These are phyloP conservation scores for Zygotorulaspora mrakii DNA, from an alignment of 1,139 yeast species.

Conservation along the genomic window DNA sequence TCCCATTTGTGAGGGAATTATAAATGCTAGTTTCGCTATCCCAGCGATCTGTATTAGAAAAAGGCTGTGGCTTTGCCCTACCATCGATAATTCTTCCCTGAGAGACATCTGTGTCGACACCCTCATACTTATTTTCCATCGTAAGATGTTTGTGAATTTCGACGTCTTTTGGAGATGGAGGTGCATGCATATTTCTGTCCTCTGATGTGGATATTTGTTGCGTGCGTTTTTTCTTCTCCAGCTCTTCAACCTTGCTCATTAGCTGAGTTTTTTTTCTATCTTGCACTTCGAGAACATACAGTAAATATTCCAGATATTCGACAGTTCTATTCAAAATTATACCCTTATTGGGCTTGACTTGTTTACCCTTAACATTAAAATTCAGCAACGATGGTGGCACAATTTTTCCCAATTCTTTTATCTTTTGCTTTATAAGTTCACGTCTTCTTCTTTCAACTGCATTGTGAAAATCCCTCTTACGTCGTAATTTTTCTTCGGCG, in stretches of 20 bases:
- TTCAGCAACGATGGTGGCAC: conserved; percentile 69
- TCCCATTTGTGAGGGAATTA: conserved; percentile 1
- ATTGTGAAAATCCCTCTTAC: conserved; percentile 74
- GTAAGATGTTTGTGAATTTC: background rate
- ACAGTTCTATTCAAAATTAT: conserved; percentile 65
- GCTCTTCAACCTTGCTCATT: conserved; percentile 37
- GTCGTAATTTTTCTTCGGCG: conserved; percentile 65
- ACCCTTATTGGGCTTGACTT: conserved; percentile 68
- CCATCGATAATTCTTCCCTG: conserved; percentile 24
- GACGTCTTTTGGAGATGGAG: conserved; percentile 1
- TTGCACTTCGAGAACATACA: conserved; percentile 43
- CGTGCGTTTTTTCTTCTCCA: conserved; percentile 25
- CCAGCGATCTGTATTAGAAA: background rate
- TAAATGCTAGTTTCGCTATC: conserved; percentile 1
- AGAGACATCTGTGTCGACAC: conserved; percentile 11
- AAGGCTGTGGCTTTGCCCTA: conserved; percentile 17
- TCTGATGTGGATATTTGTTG: background rate
- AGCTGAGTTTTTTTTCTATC: conserved; percentile 39
- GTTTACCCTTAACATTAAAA: conserved; percentile 52
- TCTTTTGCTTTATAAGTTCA: conserved; percentile 71
- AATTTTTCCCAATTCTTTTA: conserved; percentile 64
- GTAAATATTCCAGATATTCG: conserved; percentile 59
- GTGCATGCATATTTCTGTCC: conserved; percentile 1
- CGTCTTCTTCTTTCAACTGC: conserved; percentile 79
- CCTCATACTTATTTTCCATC: conserved; percentile 5